Evolutionary conservation across 225 moss, liverwort and hornwort genomes (phyloP), one percentile per base, ranked within the genome.

Genomic region (Physcomitrellopsis africana): DNA sequence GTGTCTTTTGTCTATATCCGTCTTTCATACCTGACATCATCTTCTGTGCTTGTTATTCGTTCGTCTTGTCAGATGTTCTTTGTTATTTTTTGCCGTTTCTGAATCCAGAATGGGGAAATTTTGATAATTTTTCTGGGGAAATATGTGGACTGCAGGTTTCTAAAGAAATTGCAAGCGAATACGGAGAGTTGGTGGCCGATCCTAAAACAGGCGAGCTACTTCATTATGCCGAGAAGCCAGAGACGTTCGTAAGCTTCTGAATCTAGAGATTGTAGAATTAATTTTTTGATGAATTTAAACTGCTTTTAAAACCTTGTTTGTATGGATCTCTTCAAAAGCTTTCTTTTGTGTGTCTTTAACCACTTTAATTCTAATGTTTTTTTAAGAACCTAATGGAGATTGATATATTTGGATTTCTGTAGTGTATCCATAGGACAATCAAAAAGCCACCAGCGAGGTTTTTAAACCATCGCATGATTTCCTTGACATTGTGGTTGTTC

Each of bases 161-260:
- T 73, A 85, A 88, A 72, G 97, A 99, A 64, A 53, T 90, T 44
- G 97, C 97, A 18, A 93, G 92, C 79, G 94, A 99, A 75, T 99
- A 89, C 83, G 97, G 97, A 76, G 97, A 99, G 85, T 86, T 99
- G 60, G 97, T 99, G 68, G 93, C 93, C 42, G 97, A 94, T 87
- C 18, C 90, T 44, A 46, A 79, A 37, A 88, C 81, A 42, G 91
- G 93, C 80, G 94, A 99, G 85, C 90, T 99, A 27, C 93, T 94
- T 74, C 97, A 94, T 42, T 99, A 94, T 73, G 90, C 97, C 63
- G 97, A 94, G 83, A 94, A 99, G 81, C 97, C 97, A 76, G 94
- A 94, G 85, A 99, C 97, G 24, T 94, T 94, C 78, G 97, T 96
- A 90, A 90, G 86, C 51, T 23, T 74, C 11, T 64, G 67, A 63